These are phyloP conservation scores for Erythrophleum fordii DNA, from an alignment of 306 rosid species.

Conservation along the genomic window DNA sequence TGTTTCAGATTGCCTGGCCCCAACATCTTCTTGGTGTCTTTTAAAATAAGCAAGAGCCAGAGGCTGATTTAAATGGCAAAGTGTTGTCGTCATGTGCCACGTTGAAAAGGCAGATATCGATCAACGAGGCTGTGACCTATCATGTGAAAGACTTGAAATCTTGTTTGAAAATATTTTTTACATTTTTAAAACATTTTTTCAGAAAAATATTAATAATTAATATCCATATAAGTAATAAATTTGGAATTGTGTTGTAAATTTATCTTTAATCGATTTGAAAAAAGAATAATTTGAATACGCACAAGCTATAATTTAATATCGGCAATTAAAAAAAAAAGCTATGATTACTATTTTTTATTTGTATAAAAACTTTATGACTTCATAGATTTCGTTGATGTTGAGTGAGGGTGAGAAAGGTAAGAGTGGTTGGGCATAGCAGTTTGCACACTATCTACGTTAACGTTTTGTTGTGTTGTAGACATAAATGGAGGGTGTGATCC, in stretches of 20 bases:
- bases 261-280: too few species aligned
- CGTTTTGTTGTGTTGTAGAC: conserved; percentile 4
- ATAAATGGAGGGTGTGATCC: conserved; percentile 6
- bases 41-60: conserved; percentile 21
- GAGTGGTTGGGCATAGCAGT: background rate
- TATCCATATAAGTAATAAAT: background rate
- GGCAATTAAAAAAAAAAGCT: background rate
- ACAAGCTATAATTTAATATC: background rate
- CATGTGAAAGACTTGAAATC: conserved; percentile 19
- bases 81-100: conserved; percentile 14
- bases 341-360: too few species aligned
- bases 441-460: background rate
- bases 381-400: background rate
- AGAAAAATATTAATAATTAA: background rate
- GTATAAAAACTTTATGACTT: too few species aligned
- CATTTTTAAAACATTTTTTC: background rate
- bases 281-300: too few species aligned
- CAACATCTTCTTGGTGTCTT: background rate
- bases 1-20: background rate
- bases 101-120: conserved; percentile 35
- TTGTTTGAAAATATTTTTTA: background rate
- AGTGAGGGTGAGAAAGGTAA: background rate
- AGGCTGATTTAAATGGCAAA: conserved; percentile 21
- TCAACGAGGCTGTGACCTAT: background rate
- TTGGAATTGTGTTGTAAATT: too few species aligned